Conservation (phyloP, 2,329 filamentous ascomycete species). For the Fusarium annulatum region DNA sequence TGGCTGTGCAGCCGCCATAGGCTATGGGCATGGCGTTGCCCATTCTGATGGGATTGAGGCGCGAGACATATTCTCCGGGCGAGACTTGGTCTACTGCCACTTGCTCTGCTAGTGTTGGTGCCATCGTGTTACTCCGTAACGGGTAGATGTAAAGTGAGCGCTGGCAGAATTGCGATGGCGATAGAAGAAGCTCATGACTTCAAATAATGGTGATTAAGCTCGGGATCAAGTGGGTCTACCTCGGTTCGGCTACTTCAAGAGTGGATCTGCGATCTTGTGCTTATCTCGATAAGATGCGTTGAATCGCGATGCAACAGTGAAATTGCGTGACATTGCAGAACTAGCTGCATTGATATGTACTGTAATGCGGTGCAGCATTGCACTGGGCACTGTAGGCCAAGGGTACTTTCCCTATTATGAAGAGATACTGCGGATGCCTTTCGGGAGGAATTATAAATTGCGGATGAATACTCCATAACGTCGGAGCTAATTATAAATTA, state of each 20-base stretch:
- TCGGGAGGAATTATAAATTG: no score
- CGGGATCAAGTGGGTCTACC: slow-evolving; percentile 6
- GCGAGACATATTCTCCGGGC: slow-evolving; percentile 43
- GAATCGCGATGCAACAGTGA: background rate
- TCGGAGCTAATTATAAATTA: background rate
- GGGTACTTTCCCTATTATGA: background rate
- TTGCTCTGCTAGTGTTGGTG: slow-evolving; percentile 27
- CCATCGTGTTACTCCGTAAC: slow-evolving; percentile 1
- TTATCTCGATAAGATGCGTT: background rate
- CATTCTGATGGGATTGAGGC: slow-evolving; percentile 44
- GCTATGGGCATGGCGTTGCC: slow-evolving; percentile 51
- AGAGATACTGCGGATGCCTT: fast-evolving
- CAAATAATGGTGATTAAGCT: background rate
- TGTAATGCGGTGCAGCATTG: background rate
- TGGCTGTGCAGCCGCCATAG: slow-evolving; percentile 59
- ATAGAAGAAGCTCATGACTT: background rate
- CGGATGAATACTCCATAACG: background rate
- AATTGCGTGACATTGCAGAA: background rate
- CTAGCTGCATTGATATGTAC: background rate
- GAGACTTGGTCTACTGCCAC: slow-evolving; percentile 38
- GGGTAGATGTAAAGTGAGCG: background rate
- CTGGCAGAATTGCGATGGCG: background rate
- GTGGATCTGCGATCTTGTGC: background rate
- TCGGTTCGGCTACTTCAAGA: slow-evolving; percentile 1
- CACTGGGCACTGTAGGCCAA: fast-evolving